phyloP scores from a whole-genome alignment of 148 eudicot species.

The Arctostaphylos glauca region DNA sequence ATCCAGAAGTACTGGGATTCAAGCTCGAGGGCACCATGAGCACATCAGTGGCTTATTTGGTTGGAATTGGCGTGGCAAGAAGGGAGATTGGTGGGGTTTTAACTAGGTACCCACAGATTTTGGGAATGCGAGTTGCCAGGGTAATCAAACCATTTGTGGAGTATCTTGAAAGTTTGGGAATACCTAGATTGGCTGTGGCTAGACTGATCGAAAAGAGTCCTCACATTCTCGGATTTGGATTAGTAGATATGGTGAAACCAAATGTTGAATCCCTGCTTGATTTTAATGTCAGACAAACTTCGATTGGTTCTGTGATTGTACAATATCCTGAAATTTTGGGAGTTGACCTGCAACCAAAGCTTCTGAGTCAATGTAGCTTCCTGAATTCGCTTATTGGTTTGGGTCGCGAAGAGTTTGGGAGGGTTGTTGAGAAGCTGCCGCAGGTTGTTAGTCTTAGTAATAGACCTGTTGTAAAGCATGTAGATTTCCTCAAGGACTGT shows the following conservation, averaged over 20 bases:
- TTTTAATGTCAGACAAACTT: conserved; percentile 56
- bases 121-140: conserved; percentile 94
- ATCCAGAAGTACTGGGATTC: conserved; percentile 91
- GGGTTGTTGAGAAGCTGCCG: conserved; percentile 87
- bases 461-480: conserved; percentile 62
- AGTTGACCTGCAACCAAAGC: conserved; percentile 61
- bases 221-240: conserved; percentile 81
- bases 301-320: conserved; percentile 72
- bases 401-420: conserved; percentile 65
- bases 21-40: conserved; percentile 99
- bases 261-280: conserved; percentile 63
- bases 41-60: conserved; percentile 95
- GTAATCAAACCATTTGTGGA: conserved; percentile 92
- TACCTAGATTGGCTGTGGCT: conserved; percentile 74
- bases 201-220: conserved; percentile 84
- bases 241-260: conserved; percentile 68
- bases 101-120: conserved; percentile 78
- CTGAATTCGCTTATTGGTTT: conserved; percentile 50
- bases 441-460: conserved; percentile 67
- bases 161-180: conserved; percentile 73
- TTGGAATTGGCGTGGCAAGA: conserved; percentile 91
- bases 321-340: conserved; percentile 96
- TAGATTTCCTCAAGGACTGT: conserved; percentile 69
- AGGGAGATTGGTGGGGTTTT: conserved; percentile 81
- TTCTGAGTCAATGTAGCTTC: conserved; percentile 43